These are phyloP conservation scores for Podaxis sp. DNA, from an alignment of 768 basidiomycete genomes.

Conservation along the genomic window DNA sequence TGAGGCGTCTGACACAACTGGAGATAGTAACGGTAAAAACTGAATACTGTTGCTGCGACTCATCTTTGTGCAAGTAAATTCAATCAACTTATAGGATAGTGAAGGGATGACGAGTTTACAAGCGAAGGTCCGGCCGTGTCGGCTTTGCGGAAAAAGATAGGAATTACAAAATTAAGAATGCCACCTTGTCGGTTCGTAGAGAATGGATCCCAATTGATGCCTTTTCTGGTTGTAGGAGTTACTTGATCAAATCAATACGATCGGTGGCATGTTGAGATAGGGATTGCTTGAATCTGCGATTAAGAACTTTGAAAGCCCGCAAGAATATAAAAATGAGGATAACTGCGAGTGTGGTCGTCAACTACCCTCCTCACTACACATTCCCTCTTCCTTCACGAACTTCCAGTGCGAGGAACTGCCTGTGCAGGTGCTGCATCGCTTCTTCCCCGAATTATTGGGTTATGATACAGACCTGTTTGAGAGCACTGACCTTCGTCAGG, in stretches of 20 bases:
- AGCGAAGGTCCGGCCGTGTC: slow-evolving; percentile 3
- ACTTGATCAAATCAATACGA: not conserved
- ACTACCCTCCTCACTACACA: not conserved
- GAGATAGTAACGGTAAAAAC: not conserved
- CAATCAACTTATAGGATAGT: not conserved
- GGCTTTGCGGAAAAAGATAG: not conserved
- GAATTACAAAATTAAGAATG: not conserved
- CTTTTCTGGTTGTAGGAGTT: not conserved
- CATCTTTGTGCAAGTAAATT: not conserved
- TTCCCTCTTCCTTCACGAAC: not conserved
- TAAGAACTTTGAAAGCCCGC: not conserved
- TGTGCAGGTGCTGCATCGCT: slow-evolving; percentile 3
- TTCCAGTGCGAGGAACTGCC: slow-evolving; percentile 1
- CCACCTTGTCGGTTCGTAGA: not conserved
- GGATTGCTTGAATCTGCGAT: not conserved
- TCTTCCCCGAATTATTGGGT: slow-evolving; percentile 18
- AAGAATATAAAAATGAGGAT: not conserved
- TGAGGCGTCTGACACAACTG: not conserved
- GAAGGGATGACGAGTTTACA: not conserved
- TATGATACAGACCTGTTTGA: slow-evolving; percentile 35
- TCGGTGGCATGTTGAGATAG: not conserved
- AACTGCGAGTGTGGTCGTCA: not conserved
- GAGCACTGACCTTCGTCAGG: slow-evolving; percentile 33
- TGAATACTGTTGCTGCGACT: not conserved
- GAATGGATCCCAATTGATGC: not conserved